Percentiles rank a stretch among this genome's conserved stretches.
These are phyloP conservation scores for Halophytophthora batemanensis DNA, from an alignment of 352 stramenopile genomes.

Conservation along the genomic window DNA sequence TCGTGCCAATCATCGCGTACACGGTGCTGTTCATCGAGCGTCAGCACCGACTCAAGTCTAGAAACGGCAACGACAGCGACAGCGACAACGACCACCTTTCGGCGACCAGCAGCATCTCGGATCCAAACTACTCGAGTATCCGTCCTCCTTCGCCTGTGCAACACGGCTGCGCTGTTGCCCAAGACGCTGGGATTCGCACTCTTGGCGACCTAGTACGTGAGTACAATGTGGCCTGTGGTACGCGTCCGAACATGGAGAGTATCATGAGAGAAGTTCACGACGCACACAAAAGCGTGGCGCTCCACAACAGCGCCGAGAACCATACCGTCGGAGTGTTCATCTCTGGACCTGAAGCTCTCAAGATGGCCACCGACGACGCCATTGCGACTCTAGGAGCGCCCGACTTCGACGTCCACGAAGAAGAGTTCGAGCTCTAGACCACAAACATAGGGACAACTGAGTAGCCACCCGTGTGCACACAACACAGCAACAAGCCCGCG, in stretches of 20 bases:
- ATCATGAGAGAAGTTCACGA: slow-evolving; percentile 29
- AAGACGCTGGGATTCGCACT: slow-evolving; percentile 15
- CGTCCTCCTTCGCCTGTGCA: slow-evolving; percentile 10
- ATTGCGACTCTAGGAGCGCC: slow-evolving; percentile 10
- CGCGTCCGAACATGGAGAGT: slow-evolving; percentile 27
- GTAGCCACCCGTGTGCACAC: too few species aligned
- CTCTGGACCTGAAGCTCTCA: slow-evolving; percentile 35
- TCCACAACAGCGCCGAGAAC: slow-evolving; percentile 1
- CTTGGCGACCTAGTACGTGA: slow-evolving; percentile 27
- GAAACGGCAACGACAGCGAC: background rate
- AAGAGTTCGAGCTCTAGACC: slow-evolving; percentile 27
- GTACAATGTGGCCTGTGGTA: slow-evolving; percentile 23
- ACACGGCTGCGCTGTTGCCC: background rate
- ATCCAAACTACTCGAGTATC: slow-evolving; percentile 20
- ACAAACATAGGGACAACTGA: background rate
- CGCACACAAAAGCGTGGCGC: slow-evolving; percentile 3
- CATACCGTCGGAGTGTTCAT: slow-evolving; percentile 38
- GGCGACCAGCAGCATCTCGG: background rate
- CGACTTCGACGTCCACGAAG: slow-evolving; percentile 27
- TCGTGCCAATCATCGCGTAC: slow-evolving; percentile 28
- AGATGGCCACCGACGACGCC: slow-evolving; percentile 20
- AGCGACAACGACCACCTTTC: slow-evolving; percentile 8
- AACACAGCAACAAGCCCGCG: too few species aligned
- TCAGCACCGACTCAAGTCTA: background rate
- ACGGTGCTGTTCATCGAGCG: slow-evolving; percentile 18